Evolutionary conservation across 495 filamentous ascomycete genomes (phyloP).

Genomic region (Talaromyces proteolyticus): DNA sequence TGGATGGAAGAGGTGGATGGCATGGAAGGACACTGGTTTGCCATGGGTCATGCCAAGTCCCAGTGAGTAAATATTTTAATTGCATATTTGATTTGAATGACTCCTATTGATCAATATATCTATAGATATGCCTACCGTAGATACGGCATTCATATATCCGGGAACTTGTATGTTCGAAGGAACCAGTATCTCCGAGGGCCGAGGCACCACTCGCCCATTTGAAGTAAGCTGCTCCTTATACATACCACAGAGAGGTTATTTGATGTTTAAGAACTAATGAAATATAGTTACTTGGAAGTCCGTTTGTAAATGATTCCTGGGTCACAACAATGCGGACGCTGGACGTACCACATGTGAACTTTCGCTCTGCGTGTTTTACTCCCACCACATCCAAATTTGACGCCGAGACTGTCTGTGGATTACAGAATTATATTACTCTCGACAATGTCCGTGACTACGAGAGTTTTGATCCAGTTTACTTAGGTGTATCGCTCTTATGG

Average conservation of each 20-base stretch:
- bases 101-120: background rate
- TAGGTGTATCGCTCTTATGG: slow-evolving; percentile 6
- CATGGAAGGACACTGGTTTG: slow-evolving; percentile 7
- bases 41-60: slow-evolving; percentile 8
- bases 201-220: slow-evolving; percentile 6
- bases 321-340: slow-evolving; percentile 3
- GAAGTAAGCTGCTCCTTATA: background rate
- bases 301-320: slow-evolving; percentile 2
- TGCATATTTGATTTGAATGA: background rate
- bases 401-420: slow-evolving; percentile 2
- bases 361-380: slow-evolving; percentile 5
- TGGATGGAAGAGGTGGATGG: slow-evolving; percentile 7
- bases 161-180: slow-evolving; percentile 8
- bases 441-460: background rate
- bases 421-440: slow-evolving; percentile 4
- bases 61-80: background rate
- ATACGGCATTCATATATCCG: slow-evolving; percentile 6
- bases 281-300: slow-evolving; percentile 1
- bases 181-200: slow-evolving; percentile 5
- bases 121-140: slow-evolving; percentile 5
- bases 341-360: slow-evolving; percentile 1
- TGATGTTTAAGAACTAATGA: background rate
- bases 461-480: slow-evolving; percentile 2
- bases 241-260: background rate
- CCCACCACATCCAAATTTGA: slow-evolving; percentile 6